phyloP scores from a whole-genome alignment of 2,329 filamentous ascomycete species.

The Zasmidium cellare region DNA sequence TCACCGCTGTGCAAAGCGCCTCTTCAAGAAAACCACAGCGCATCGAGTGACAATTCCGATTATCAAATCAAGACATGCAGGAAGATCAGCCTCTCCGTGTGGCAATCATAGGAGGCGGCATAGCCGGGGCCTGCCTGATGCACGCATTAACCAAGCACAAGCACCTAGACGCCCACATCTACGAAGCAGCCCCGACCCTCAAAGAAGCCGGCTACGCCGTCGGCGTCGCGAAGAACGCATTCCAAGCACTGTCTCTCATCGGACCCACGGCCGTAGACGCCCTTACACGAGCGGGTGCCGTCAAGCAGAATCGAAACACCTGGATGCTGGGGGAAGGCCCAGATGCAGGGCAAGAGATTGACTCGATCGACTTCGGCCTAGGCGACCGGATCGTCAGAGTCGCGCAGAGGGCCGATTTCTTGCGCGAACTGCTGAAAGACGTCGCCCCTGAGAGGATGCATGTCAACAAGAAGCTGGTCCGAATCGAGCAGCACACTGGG shows the following conservation, averaged over 20 bases:
- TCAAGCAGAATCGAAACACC: slow-evolving; percentile 3
- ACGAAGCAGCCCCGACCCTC: slow-evolving; percentile 13
- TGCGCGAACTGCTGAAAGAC: slow-evolving; percentile 10
- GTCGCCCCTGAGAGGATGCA: slow-evolving; percentile 12
- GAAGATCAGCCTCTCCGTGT: slow-evolving; percentile 2
- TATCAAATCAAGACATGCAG: too few relatives aligned
- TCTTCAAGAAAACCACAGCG: too few relatives aligned
- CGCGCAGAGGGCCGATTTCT: slow-evolving; percentile 14
- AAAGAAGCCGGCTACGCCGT: slow-evolving; percentile 15
- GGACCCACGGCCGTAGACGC: slow-evolving; percentile 8
- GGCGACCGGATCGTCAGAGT: slow-evolving; percentile 12
- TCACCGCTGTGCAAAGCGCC: too few relatives aligned
- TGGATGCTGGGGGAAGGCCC: slow-evolving; percentile 12
- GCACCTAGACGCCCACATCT: slow-evolving; percentile 14
- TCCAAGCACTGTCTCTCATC: slow-evolving; percentile 11
- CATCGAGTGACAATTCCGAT: too few relatives aligned
- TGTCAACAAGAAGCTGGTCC: slow-evolving; percentile 13
- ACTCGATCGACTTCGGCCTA: slow-evolving; percentile 7
- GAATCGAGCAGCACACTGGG: neutral
- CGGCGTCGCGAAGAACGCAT: slow-evolving; percentile 13
- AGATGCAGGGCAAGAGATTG: slow-evolving; percentile 10
- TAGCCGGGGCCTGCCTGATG: slow-evolving; percentile 15
- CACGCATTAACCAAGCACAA: slow-evolving; percentile 9
- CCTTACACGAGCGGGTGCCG: slow-evolving; percentile 8
- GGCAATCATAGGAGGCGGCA: slow-evolving; percentile 15